Percentiles rank a stretch among this genome's conserved stretches.
These are phyloP conservation scores for Suillus ampliporus DNA, from an alignment of 768 basidiomycete species.

Conservation along the genomic window DNA sequence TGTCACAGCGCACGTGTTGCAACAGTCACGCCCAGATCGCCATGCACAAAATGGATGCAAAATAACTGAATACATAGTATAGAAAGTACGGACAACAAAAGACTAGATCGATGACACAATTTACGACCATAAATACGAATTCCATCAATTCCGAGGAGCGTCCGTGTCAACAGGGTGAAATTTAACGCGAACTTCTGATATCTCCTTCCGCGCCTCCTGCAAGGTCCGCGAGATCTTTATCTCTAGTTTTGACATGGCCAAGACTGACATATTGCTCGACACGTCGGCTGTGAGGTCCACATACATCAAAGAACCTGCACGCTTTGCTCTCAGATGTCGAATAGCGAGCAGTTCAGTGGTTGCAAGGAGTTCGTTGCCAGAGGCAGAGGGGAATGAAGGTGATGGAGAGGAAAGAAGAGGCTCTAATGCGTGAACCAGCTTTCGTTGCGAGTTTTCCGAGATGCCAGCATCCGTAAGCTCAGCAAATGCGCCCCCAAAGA, in stretches of 20 bases:
- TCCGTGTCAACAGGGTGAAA: slow-evolving; percentile 52
- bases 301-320: slow-evolving; percentile 80
- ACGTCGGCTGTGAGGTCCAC: slow-evolving; percentile 85
- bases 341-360: slow-evolving; percentile 49
- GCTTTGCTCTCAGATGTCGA: slow-evolving; percentile 68
- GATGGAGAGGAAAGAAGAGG: slow-evolving; percentile 52
- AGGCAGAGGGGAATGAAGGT: slow-evolving; percentile 21
- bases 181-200: slow-evolving; percentile 73
- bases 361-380: slow-evolving; percentile 15
- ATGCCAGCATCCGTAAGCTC: slow-evolving; percentile 89
- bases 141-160: background rate
- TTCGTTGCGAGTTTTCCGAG: slow-evolving; percentile 54
- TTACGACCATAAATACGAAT: slow-evolving; percentile 11
- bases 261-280: slow-evolving; percentile 59
- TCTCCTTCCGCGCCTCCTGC: slow-evolving; percentile 62
- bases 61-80: background rate
- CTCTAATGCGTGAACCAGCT: slow-evolving; percentile 60
- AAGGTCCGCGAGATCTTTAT: slow-evolving; percentile 59
- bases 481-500: slow-evolving; percentile 72
- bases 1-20: slow-evolving; percentile 8
- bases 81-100: background rate
- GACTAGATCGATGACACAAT: background rate
- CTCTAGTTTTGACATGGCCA: slow-evolving; percentile 65
- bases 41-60: background rate
- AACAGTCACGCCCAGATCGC: background rate